phyloP scores from a whole-genome alignment of 1,284 basidiomycete species.

The Malassezia caprae region DNA sequence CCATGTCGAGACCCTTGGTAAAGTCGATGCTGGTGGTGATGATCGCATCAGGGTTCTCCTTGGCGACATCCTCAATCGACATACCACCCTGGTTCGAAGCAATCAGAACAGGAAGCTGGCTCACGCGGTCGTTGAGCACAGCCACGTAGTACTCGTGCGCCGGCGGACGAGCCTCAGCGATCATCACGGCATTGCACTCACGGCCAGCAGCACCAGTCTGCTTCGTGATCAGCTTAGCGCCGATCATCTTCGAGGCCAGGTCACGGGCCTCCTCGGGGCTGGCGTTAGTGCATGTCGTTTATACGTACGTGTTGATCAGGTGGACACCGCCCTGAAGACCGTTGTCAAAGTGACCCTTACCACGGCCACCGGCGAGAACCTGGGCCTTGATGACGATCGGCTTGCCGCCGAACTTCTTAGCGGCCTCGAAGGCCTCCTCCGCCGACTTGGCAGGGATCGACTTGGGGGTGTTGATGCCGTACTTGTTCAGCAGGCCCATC shows the following conservation, averaged over 20 bases:
- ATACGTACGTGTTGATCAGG: conserved; percentile 69
- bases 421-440: conserved; percentile 79
- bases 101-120: conserved; percentile 82
- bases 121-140: conserved; percentile 84
- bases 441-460: conserved; percentile 76
- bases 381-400: conserved; percentile 74
- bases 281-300: conserved; percentile 8
- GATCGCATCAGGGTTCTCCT: conserved; percentile 86
- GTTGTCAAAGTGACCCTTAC: conserved; percentile 93
- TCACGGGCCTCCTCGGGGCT: conserved; percentile 83
- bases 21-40: conserved; percentile 90
- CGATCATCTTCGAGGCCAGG: conserved; percentile 84
- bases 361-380: conserved; percentile 94
- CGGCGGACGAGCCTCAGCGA: conserved; percentile 86
- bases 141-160: conserved; percentile 98
- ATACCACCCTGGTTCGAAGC: conserved; percentile 66
- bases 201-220: conserved; percentile 90
- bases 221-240: conserved; percentile 92
- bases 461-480: conserved; percentile 91
- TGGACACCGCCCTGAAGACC: conserved; percentile 97
- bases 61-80: conserved; percentile 99
- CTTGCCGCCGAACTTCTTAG: conserved; percentile 65
- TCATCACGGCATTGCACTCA: conserved; percentile 95
- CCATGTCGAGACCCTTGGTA: conserved; percentile 67
- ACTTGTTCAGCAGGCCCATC: conserved; percentile 90